These are phyloP conservation scores for Xylariaceae sp. DNA, from an alignment of 2,329 filamentous ascomycete genomes.

Conservation along the genomic window DNA sequence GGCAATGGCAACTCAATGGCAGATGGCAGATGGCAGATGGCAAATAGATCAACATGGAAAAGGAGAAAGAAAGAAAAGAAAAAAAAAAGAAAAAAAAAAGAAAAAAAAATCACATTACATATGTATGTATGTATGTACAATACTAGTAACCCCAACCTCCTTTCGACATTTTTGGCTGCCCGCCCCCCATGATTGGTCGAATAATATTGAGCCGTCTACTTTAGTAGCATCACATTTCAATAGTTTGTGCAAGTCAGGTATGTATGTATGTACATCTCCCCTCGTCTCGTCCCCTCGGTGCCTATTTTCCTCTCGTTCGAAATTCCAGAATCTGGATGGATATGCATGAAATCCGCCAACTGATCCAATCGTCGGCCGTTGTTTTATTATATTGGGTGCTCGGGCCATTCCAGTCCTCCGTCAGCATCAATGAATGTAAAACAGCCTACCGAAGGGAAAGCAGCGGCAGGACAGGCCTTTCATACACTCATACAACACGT, in stretches of 20 bases:
- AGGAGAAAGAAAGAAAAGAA: no score
- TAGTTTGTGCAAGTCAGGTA: conserved; percentile 26
- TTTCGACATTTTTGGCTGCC: conserved; percentile 25
- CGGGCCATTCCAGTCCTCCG: conserved; percentile 9
- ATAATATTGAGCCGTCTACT: conserved; percentile 23
- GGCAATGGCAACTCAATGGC: conserved; percentile 24
- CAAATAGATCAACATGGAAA: no score
- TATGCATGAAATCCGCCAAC: no score
- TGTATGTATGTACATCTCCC: no score
- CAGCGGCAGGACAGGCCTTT: conserved; percentile 10
- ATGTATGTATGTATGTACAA: no score
- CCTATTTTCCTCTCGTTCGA: conserved; percentile 1
- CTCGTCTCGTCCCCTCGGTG: conserved; percentile 7
- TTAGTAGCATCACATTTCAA: conserved; percentile 25
- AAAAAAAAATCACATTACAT: conserved; percentile 16
- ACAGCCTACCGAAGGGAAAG: conserved; percentile 40
- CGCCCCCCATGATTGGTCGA: conserved; percentile 33
- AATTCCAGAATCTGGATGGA: not conserved
- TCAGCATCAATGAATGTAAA: conserved; percentile 44
- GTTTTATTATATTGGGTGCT: conserved; percentile 10
- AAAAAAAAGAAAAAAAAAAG: no score
- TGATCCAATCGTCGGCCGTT: conserved; percentile 13
- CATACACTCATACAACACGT: no score
- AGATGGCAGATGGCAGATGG: conserved; percentile 20
- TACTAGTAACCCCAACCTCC: conserved; percentile 10